phyloP scores from a whole-genome alignment of 1,284 basidiomycete species.

The Cryptococcus sp. region DNA sequence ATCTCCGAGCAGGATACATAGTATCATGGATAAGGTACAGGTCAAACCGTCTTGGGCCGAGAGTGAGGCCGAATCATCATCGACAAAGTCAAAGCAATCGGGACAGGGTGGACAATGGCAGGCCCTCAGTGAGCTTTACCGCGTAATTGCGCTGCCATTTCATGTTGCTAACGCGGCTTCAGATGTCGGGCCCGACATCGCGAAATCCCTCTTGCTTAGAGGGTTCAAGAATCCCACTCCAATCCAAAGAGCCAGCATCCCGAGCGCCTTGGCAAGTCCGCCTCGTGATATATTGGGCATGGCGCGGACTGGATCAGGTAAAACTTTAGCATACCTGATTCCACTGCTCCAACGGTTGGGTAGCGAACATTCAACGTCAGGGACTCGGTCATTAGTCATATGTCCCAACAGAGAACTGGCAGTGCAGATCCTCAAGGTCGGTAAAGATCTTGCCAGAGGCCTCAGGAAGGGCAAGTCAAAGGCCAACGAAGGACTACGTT shows the following conservation, averaged over 20 bases:
- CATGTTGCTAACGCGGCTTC: background rate
- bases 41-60: conserved; percentile 11
- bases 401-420: conserved; percentile 94
- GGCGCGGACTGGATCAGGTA: conserved; percentile 97
- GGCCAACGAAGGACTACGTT: conserved; percentile 69
- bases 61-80: background rate
- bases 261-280: conserved; percentile 77
- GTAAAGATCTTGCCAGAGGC: conserved; percentile 84
- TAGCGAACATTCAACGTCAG: conserved; percentile 79
- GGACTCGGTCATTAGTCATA: conserved; percentile 83
- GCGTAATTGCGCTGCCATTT: background rate
- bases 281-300: conserved; percentile 95
- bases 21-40: background rate
- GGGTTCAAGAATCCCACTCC: conserved; percentile 95
- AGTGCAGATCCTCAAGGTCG: conserved; percentile 89
- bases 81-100: conserved; percentile 7
- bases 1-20: background rate
- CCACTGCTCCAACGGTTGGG: conserved; percentile 87
- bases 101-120: conserved; percentile 35
- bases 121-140: conserved; percentile 30
- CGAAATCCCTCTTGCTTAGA: conserved; percentile 71
- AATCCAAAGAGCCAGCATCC: conserved; percentile 90
- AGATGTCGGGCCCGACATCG: conserved; percentile 28
- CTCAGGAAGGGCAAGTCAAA: conserved; percentile 57
- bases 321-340: conserved; percentile 94